Evolutionary conservation across 176 grass and related monocot genomes (phyloP).

Genomic region (Tuctoria greenei): DNA sequence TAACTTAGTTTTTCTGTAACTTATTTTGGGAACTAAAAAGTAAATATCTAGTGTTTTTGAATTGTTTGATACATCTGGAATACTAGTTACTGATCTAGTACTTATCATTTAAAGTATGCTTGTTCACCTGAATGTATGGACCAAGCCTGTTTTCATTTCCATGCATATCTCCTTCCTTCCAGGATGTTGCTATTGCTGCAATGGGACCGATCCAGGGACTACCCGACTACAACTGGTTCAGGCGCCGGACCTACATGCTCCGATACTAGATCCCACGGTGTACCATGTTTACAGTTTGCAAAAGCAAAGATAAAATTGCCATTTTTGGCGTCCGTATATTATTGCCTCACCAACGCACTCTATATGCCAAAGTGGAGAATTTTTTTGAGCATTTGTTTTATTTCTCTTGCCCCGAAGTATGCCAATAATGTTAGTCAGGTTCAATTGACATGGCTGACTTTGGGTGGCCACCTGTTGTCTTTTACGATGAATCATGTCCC

Average conservation of each 20-base stretch:
- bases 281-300: constrained; percentile 53
- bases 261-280: constrained; percentile 68
- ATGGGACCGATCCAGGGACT: constrained; percentile 87
- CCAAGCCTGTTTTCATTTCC: neutral
- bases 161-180: neutral
- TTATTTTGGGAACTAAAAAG: no score
- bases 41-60: neutral
- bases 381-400: constrained; percentile 52
- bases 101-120: neutral
- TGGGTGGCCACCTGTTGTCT: constrained; percentile 29
- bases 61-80: constrained; percentile 7
- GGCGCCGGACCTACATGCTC: constrained; percentile 93
- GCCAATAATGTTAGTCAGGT: constrained; percentile 73
- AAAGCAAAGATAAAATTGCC: constrained; percentile 48
- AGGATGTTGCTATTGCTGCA: constrained; percentile 93
- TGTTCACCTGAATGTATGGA: neutral
- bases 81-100: neutral
- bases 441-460: constrained; percentile 41
- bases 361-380: constrained; percentile 31
- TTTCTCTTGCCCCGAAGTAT: constrained; percentile 42
- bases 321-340: constrained; percentile 42
- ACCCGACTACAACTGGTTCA: constrained; percentile 99
- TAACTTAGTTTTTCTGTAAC: neutral
- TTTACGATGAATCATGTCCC: constrained; percentile 30
- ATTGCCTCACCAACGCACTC: constrained; percentile 44